Percentiles rank a stretch among this genome's conserved stretches.
Evolutionary conservation across 2,329 filamentous ascomycete species (phyloP).

Genomic region (Aspergillus pseudoglaucus): DNA sequence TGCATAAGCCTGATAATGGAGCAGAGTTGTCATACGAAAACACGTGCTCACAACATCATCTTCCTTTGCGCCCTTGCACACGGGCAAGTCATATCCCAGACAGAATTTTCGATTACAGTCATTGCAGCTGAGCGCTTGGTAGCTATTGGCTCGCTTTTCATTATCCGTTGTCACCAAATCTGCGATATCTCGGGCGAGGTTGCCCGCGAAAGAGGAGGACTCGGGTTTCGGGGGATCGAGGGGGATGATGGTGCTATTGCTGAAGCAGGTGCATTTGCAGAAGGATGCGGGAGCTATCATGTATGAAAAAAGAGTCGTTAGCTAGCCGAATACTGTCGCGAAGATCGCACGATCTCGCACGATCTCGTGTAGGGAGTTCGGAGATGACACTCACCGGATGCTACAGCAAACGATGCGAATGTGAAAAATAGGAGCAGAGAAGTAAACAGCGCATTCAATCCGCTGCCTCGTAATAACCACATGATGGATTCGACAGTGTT

Average conservation of each 20-base stretch:
- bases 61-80: constrained; percentile 56
- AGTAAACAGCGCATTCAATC: constrained; percentile 17
- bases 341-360: not conserved
- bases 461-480: constrained; percentile 9
- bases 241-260: constrained; percentile 62
- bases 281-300: constrained; percentile 50
- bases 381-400: constrained; percentile 27
- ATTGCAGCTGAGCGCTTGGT: constrained; percentile 49
- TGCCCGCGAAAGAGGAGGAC: constrained; percentile 14
- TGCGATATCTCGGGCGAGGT: constrained; percentile 13
- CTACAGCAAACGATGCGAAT: constrained; percentile 23
- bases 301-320: not conserved
- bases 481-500: constrained; percentile 11
- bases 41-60: constrained; percentile 61
- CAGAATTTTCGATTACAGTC: constrained; percentile 65
- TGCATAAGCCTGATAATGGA: not conserved
- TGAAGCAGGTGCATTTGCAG: constrained; percentile 66
- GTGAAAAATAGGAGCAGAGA: constrained; percentile 18
- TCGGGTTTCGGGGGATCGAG: constrained; percentile 42
- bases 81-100: constrained; percentile 54
- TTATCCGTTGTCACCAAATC: constrained; percentile 10
- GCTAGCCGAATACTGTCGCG: not conserved
- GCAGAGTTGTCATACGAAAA: constrained; percentile 48
- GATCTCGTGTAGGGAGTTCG: not conserved
- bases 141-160: constrained; percentile 26